Conservation (phyloP, 441 rosid species). For the Eutrema salsugineum region DNA sequence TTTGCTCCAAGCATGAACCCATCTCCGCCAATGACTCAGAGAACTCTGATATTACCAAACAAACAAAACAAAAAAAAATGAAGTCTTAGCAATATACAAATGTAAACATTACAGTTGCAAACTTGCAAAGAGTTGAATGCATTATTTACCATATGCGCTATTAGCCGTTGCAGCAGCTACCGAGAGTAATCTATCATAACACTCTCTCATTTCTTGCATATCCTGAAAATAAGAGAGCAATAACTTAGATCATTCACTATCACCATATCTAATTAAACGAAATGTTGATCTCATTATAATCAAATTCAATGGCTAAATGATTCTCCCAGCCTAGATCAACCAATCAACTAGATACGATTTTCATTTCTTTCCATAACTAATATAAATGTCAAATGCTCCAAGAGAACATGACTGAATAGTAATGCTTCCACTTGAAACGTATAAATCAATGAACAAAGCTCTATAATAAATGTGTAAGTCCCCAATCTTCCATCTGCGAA, state of each 20-base stretch:
- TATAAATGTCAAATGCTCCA: not conserved
- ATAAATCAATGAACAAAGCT: too few species aligned
- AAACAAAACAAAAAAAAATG: not conserved
- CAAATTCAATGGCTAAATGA: not conserved
- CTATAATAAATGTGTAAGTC: too few species aligned
- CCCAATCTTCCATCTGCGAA: too few species aligned
- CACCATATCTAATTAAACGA: not conserved
- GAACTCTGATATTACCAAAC: constrained; percentile 60
- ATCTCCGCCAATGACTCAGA: constrained; percentile 92
- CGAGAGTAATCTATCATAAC: constrained; percentile 88
- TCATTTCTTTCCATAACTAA: not conserved
- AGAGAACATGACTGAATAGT: not conserved
- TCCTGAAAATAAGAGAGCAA: constrained; percentile 47
- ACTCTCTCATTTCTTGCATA: constrained; percentile 80
- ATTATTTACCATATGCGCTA: constrained; percentile 79
- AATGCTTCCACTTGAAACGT: too few species aligned
- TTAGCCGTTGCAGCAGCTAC: constrained; percentile 96
- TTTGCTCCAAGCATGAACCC: constrained; percentile 85
- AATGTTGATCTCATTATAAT: not conserved
- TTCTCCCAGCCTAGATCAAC: not conserved
- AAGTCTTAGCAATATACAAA: not conserved
- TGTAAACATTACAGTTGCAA: not conserved
- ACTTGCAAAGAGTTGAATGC: not conserved
- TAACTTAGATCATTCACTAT: not conserved
- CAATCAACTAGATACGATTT: not conserved